These are phyloP conservation scores for Macrolepiota fuliginosa DNA, from an alignment of 768 basidiomycete genomes.

Conservation along the genomic window DNA sequence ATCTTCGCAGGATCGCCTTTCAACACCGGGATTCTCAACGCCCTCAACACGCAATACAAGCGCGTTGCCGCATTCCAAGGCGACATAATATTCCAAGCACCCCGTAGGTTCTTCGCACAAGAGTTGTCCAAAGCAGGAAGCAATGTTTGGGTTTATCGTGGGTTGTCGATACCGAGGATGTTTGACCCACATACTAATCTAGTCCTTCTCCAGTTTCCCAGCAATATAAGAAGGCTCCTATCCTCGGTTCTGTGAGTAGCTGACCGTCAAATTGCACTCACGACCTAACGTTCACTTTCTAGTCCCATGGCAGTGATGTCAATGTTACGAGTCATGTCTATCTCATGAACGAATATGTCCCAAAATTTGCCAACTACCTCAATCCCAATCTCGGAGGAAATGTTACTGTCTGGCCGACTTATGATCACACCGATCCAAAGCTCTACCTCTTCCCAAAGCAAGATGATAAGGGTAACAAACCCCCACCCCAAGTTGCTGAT, in stretches of 20 bases:
- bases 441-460: no score
- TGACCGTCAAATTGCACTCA: no score
- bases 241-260: not conserved
- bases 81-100: conserved; percentile 47
- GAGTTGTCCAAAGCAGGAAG: conserved; percentile 31
- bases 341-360: conserved; percentile 31
- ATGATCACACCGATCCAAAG: no score
- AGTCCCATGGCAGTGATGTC: conserved; percentile 41
- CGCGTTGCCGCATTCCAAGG: conserved; percentile 48
- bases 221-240: not conserved
- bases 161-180: conserved; percentile 13
- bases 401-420: no score
- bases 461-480: no score
- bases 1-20: no score
- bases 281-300: no score
- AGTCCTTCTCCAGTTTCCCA: not conserved
- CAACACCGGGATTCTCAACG: no score
- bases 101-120: conserved; percentile 46
- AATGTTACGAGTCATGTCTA: conserved; percentile 30
- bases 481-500: no score
- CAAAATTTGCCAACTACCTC: conserved; percentile 39
- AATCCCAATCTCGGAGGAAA: no score
- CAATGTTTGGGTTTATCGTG: conserved; percentile 39
- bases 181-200: not conserved
- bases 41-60: conserved; percentile 39